Evolutionary conservation across 2,329 filamentous ascomycete species (phyloP), one percentile per base, ranked within the genome.

Genomic region (Calycina marina): DNA sequence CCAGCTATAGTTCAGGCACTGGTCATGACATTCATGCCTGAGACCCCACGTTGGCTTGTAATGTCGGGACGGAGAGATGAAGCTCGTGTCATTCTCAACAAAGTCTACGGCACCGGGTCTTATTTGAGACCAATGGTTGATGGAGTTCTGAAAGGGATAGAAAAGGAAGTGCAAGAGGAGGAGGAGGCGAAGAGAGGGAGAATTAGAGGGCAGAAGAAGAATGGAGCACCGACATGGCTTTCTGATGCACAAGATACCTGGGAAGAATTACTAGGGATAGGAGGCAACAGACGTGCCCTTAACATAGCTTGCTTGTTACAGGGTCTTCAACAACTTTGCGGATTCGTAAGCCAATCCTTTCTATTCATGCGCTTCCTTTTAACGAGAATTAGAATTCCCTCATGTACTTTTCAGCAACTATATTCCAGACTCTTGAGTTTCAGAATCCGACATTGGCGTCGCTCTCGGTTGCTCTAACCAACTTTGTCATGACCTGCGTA

Each of bases 341-440:
- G 82, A 1, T 90, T 90, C 55, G 71, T 76, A 56, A 55, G 70
- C 63, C 16, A 18, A 17, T 18, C 16, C 16, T 27, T 25, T 16
- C 14, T n/a, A 15, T 8, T 9, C 24, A 6, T 6, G 14, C 4
- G 20, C 8, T 13, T 14, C n/a, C 4, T 13, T 27, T 39, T 41
- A 32, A 44, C 14, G 15, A 15, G 4, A 15, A 16, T 15, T 42
- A 76, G 69, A 93, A 93, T 58, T 85, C 80, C 8, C 63, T 93
- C 17, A 93, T 93, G 83, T 93, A 93, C 56, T 93, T 84, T 51
- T 84, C 80, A 0, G 80, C 79, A 4, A 85, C 80, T 5, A 83
- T 88, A 17, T 88, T 88, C 50, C 67, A 70, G 3, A 65, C 84
- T 18, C 67, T 93, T 1, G 78, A 78, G 1, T 93, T 93, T 52